Evolutionary conservation across 495 filamentous ascomycete species (phyloP), one percentile per base, ranked within the genome.

Genomic region (Talaromyces thailandensis): DNA sequence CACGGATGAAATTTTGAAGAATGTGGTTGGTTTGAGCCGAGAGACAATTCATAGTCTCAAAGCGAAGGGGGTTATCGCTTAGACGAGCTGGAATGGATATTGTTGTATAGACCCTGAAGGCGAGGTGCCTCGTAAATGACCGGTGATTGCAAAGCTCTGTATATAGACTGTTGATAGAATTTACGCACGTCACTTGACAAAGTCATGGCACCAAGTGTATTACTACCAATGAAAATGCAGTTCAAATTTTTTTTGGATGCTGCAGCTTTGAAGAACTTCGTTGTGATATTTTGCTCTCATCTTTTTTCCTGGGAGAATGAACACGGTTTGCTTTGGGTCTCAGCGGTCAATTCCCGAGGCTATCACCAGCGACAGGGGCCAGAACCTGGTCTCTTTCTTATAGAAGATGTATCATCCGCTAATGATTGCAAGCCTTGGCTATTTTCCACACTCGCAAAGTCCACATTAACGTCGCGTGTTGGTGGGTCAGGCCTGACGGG

Each of bases 1-100:
- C 73, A 93, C 91, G 12, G 79, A 89, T 65, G 88, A 93, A 71
- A 73, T 95, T 1, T 72, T 95, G 61, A 21, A 69, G 50, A 79
- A 83, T 0, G 66, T 86, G 25, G 70, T 92, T 12, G 86, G 84
- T 3, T 37, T 62, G 21, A 28, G 29, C 8, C n/a, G 32, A 16
- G 32, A 58, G 16, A 32, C 9, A 9, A 40, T 58, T 23, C 56
- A 40, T 3, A 28, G 26, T 9, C 56, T 58, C 12, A 58, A 16
- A 58, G n/a, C 31, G 9, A 58, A 58, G 16, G 56, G 56, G 6
- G 56, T 58, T 18, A 7, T 58, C 32, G 56, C 29, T 16, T 35
- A 58, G 18, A 53, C 50, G 14, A 24, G 21, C 14, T 11, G 23
- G 28, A 9, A 48, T 21, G 43, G 1, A 48, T 48, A 18, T 9